Conservation (phyloP, 768 basidiomycete genomes). For the Ephemerocybe angulata region DNA sequence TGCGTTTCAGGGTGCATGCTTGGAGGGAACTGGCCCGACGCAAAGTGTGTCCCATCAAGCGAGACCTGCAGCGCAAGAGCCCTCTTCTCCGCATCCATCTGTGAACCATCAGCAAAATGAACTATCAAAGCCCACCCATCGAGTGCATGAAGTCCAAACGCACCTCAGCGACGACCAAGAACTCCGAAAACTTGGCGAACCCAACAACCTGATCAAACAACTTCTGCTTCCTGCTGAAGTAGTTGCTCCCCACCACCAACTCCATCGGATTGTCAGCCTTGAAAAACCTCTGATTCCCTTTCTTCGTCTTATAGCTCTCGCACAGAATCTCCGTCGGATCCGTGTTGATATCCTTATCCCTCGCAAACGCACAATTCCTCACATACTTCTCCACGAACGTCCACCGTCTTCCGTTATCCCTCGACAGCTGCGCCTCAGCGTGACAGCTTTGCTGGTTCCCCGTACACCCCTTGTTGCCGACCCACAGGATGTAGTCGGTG, state of each 20-base stretch:
- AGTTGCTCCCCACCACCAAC: constrained; percentile 73
- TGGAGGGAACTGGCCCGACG: constrained; percentile 86
- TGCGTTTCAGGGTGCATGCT: constrained; percentile 87
- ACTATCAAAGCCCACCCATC: neutral
- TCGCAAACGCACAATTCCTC: constrained; percentile 87
- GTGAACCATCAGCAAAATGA: constrained; percentile 1
- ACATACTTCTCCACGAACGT: constrained; percentile 78
- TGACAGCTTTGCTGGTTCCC: constrained; percentile 51
- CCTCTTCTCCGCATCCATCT: constrained; percentile 52
- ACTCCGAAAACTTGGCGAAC: constrained; percentile 96
- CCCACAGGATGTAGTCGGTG: constrained; percentile 87
- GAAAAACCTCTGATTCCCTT: constrained; percentile 69
- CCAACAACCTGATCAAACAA: constrained; percentile 89
- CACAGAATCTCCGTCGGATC: constrained; percentile 90
- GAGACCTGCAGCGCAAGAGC: constrained; percentile 88
- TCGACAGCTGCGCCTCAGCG: constrained; percentile 69
- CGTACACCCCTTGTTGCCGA: constrained; percentile 68
- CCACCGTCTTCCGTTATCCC: constrained; percentile 80
- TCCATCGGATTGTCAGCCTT: constrained; percentile 61
- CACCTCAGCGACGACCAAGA: constrained; percentile 92
- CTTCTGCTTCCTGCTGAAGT: constrained; percentile 65
- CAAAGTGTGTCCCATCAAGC: constrained; percentile 82
- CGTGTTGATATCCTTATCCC: constrained; percentile 70
- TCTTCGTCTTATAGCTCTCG: constrained; percentile 81
- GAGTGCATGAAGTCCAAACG: too few relatives aligned